Evolutionary conservation across 2,329 filamentous ascomycete species (phyloP), one percentile per base, ranked within the genome.

Genomic region (Paradendryphiella salina): DNA sequence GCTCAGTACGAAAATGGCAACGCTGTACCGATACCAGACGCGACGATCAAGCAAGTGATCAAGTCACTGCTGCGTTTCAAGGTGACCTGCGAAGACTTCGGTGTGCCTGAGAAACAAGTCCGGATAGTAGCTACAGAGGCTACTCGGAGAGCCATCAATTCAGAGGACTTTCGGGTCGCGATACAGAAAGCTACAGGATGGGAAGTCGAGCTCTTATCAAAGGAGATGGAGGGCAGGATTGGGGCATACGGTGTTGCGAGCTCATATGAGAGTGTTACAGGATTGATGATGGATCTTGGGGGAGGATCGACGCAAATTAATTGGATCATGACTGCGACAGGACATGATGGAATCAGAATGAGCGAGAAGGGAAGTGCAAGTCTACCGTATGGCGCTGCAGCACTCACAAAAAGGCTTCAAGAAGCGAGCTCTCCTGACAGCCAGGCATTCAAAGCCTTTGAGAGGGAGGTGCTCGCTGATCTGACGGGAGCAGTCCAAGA

Each of bases 81-180:
- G 53, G 77, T 77, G 20, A 87, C 88, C 43, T 93, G 90, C 51
- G 68, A 79, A 46, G 82, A 86, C 50, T 90, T 89, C 66, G 78
- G 79, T 14, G 89, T 96, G 0, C 83, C 83, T 0, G 68, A 78
- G 0, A 61, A 73, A 28, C 85, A 91, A 57, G 82, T 93, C 52
- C 82, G 83, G 15, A 82, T 96, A 8, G 83, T 96, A 34, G 92
- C 91, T 15, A 96, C 92, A 0, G 92, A 96, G 72, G 92, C 92
- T 3, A 94, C 92, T 70, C 85, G 92, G 36, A 89, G 85, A 18
- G 90, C 92, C 5, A 73, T 82, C 50, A 96, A 96, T 65, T 85
- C 86, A 0, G 77, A 77, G 15, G 81, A 84, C 1, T 90, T 94
- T 73, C 78, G 89, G 1, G 70, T 75, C 0, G 79, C 80, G 26